These are phyloP conservation scores for Dillenia turbinata DNA, from an alignment of 164 flowering plant species.

Conservation along the genomic window DNA sequence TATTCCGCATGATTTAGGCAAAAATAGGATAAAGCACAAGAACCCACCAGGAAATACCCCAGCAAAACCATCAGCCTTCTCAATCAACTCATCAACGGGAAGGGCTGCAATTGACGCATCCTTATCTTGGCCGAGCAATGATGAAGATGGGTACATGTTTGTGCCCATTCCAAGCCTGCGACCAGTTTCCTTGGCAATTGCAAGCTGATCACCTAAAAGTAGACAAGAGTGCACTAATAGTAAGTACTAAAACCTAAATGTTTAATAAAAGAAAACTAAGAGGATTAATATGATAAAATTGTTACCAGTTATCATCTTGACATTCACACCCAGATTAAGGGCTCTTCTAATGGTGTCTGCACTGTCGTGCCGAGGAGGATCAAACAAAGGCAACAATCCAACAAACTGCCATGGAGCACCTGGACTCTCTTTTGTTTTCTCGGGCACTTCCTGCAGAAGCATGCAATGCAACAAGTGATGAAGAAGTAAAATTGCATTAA, in stretches of 20 bases:
- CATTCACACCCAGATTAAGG: conserved; percentile 78
- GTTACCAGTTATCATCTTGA: conserved; percentile 80
- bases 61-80: conserved; percentile 78
- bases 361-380: conserved; percentile 84
- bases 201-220: conserved; percentile 71
- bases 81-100: conserved; percentile 70
- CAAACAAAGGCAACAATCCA: conserved; percentile 65
- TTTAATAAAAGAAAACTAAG: not conserved
- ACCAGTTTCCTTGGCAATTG: conserved; percentile 75
- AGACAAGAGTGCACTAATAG: too few relatives aligned
- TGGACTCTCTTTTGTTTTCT: conserved; percentile 50
- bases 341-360: conserved; percentile 81
- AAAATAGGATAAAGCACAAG: not conserved
- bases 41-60: conserved; percentile 72
- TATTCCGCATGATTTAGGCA: too few relatives aligned
- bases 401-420: conserved; percentile 79
- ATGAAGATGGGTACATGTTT: conserved; percentile 74
- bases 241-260: too few relatives aligned
- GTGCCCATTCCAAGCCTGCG: conserved; percentile 78
- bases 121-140: conserved; percentile 62
- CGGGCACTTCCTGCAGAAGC: conserved; percentile 46
- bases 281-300: not conserved
- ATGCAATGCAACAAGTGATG: not conserved
- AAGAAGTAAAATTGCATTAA: too few relatives aligned
- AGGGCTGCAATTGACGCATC: conserved; percentile 52